Percentiles rank a stretch among this genome's conserved stretches.
phyloP scores from a whole-genome alignment of 1,284 basidiomycete species.

The Thelephora terrestris region DNA sequence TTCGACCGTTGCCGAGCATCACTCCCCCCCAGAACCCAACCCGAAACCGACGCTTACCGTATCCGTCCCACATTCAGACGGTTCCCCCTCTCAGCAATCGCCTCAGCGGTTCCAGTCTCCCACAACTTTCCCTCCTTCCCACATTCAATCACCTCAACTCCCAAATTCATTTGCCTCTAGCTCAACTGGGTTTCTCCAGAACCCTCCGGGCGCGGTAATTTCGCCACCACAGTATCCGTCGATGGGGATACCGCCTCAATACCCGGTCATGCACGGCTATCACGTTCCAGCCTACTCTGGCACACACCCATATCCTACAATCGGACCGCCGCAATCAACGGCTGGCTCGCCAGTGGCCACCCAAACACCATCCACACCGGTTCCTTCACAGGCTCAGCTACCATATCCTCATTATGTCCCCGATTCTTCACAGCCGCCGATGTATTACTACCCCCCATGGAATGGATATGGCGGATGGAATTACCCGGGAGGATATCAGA shows the following conservation, averaged over 20 bases:
- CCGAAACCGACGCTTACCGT: constrained; percentile 6
- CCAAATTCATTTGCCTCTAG: background rate
- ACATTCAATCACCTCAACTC: background rate
- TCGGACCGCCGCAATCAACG: background rate
- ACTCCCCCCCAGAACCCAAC: constrained; percentile 4
- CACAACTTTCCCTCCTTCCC: background rate
- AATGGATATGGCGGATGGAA: background rate
- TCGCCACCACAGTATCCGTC: background rate
- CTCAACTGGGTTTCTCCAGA: background rate
- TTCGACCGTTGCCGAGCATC: constrained; percentile 3
- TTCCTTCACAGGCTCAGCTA: background rate
- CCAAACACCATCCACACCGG: background rate
- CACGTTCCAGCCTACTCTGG: background rate
- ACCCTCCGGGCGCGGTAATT: background rate
- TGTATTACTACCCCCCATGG: background rate
- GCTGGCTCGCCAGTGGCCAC: background rate
- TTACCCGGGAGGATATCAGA: background rate
- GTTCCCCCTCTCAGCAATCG: background rate
- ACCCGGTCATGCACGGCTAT: background rate
- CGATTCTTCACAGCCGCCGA: background rate
- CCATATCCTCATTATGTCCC: background rate
- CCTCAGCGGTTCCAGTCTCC: background rate
- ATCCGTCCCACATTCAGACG: background rate
- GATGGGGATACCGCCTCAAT: background rate
- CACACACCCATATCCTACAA: background rate